Evolutionary conservation across 129 eudicot genomes (phyloP), one percentile per base, ranked within the genome.

Genomic region (Calendula officinalis): DNA sequence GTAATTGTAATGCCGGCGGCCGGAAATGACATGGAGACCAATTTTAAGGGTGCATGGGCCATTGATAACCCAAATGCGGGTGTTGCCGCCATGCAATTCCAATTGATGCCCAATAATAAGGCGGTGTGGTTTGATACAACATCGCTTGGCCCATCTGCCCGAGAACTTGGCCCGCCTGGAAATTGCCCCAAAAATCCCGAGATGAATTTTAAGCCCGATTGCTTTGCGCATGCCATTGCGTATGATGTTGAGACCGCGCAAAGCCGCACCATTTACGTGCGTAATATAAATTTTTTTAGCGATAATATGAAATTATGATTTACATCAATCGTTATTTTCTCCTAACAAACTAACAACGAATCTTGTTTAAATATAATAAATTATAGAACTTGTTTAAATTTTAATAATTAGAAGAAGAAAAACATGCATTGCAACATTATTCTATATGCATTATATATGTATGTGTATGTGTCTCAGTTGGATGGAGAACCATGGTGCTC

Each of bases 401-500:
- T 8, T 42, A 39, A 12, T 54, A 32, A 12, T 11, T 54, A 54
- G 7, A n/a, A n/a, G n/a, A n/a, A n/a, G n/a, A n/a, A n/a, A n/a
- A n/a, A n/a, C n/a, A n/a, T n/a, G n/a, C n/a, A n/a, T n/a, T n/a
- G n/a, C n/a, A n/a, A n/a, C n/a, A n/a, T n/a, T n/a, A n/a, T n/a
- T n/a, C n/a, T n/a, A n/a, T n/a, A n/a, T n/a, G n/a, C n/a, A n/a
- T n/a, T n/a, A n/a, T n/a, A n/a, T n/a, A n/a, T n/a, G 9, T 17
- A 32, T 48, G 15, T 35, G 46, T 56, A 4, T 64, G 49, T 44
- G 5, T 50, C 45, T 60, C 80, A 91, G 98, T 4, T 91, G 16
- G 67, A 60, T 6, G 68, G 79, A 8, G 85, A 89, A 71, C 86
- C 98, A 49, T 91, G 98, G 98, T 91, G 98, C 70, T 91, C 98